Base-by-base conservation (phyloP, 306 rosid species). In the Corylus americana region DNA sequence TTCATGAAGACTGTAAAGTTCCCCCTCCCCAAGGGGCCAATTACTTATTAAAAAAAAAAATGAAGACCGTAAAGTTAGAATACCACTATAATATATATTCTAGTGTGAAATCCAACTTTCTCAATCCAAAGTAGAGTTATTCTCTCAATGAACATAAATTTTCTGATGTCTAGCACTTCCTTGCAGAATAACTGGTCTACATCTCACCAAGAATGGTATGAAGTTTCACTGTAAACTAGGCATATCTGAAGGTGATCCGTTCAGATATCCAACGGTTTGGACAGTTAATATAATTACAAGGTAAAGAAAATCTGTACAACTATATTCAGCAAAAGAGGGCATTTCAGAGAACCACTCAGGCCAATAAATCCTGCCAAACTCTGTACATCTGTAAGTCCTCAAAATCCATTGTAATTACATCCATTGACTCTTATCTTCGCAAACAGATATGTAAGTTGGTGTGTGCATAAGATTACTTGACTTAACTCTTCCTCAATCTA, bases 371-470 rank as follows among this genome's bases (percentile, higher is more conserved):
- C 11, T 70, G 54, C 11, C 55, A 22, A 11, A 47, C 55, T 22
- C 37, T 70, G 73, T 8, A 70, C 53, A 20, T 22, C 11, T 70
- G 74, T 22, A 70, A 70, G 74, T 70, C 49, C 29, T 58, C 22
- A 22, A 8, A 9, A 39, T 17, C 71, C 25, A 4, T 66, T 39
- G 50, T 67, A 39, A 16, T 67, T 18, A 17, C 9, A 5, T 20
- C 16, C 22, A 49, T 67, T 18, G 13, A 67, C 66, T 39, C 49
- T 37, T n/a, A 20, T 58, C 49, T 39, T 67, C 49, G 18, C 49
- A 8, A 35, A 39, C 1, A 66, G 35, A 66, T 7, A 16, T 39
- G 48, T 13, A 39, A 37, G 71, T 8, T 66, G 50, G 71, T 67
- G 27, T 39, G 18, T 39, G 71, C 22, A 8, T 17, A 39, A n/a